Evolutionary conservation across 2,329 filamentous ascomycete genomes (phyloP).

Genomic region (Lachnellula suecica): DNA sequence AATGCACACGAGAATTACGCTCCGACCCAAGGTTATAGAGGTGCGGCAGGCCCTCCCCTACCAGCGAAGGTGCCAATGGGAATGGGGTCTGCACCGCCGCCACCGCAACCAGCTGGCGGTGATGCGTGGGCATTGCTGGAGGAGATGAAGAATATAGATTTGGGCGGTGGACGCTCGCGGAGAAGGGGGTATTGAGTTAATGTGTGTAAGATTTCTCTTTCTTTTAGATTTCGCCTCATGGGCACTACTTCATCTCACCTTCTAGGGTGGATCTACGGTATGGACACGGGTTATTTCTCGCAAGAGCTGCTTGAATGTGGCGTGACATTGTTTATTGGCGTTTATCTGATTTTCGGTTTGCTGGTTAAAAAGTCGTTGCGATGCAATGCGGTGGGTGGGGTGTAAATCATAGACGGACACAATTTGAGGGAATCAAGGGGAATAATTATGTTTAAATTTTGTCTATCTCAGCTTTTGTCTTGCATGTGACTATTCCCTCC

Average conservation of each 20-base stretch:
- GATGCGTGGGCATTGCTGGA: conserved; percentile 61
- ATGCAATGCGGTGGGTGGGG: neutral
- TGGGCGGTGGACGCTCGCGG: conserved; percentile 54
- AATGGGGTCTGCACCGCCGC: conserved; percentile 42
- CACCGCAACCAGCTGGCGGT: conserved; percentile 35
- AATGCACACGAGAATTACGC: conserved; percentile 27
- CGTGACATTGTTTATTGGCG: neutral
- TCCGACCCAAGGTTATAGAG: conserved; percentile 31
- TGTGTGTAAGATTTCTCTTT: neutral
- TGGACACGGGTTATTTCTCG: neutral
- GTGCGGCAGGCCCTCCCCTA: conserved; percentile 53
- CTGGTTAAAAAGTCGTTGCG: neutral
- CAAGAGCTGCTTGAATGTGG: neutral
- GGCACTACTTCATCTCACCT: neutral
- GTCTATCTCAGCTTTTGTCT: neutral
- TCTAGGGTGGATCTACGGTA: neutral
- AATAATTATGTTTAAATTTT: neutral
- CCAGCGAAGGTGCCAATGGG: conserved; percentile 68
- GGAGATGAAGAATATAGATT: conserved; percentile 68
- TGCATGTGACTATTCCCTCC: too few relatives aligned
- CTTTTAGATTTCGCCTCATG: too few relatives aligned
- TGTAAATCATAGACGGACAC: neutral
- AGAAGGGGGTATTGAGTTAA: conserved; percentile 23
- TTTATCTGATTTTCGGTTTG: neutral
- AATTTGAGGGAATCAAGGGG: neutral